Percentiles rank a stretch among this genome's conserved stretches.
These are phyloP conservation scores for Cutaneotrichosporon spelunceum DNA, from an alignment of 1,284 basidiomycete species.

Conservation along the genomic window DNA sequence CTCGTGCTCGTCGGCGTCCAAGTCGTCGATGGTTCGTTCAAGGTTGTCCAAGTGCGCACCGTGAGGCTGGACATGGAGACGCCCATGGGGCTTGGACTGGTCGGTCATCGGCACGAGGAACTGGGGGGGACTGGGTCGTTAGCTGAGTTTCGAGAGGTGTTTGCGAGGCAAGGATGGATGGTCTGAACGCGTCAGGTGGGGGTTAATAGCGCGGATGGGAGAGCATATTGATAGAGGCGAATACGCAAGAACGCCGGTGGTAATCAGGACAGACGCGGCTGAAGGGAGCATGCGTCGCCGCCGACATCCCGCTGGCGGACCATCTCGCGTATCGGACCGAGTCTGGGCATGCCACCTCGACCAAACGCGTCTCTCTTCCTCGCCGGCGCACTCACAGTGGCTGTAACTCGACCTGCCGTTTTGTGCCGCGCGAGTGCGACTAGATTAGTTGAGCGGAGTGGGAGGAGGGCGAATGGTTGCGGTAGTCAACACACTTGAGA, in stretches of 20 bases:
- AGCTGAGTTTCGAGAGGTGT: not conserved
- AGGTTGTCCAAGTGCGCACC: slow-evolving; percentile 26
- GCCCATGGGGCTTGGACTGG: not conserved
- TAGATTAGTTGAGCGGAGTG: too few species aligned
- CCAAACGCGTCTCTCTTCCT: too few species aligned
- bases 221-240: too few species aligned
- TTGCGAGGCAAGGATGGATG: not conserved
- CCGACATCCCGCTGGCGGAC: too few species aligned
- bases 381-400: too few species aligned
- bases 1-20: slow-evolving; percentile 49
- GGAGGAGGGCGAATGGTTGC: too few species aligned
- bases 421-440: too few species aligned
- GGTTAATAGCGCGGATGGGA: not conserved
- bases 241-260: not conserved
- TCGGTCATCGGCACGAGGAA: slow-evolving; percentile 9
- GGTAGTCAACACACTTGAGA: too few species aligned
- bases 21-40: slow-evolving; percentile 18
- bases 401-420: too few species aligned
- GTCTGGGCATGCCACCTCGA: too few species aligned
- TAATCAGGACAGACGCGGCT: not conserved
- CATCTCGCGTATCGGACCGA: too few species aligned
- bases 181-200: too few species aligned
- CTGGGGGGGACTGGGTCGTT: slow-evolving; percentile 11
- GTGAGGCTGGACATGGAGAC: slow-evolving; percentile 30
- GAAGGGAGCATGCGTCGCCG: not conserved